Evolutionary conservation across 2,329 filamentous ascomycete genomes (phyloP).

Genomic region (Alternaria dauci): DNA sequence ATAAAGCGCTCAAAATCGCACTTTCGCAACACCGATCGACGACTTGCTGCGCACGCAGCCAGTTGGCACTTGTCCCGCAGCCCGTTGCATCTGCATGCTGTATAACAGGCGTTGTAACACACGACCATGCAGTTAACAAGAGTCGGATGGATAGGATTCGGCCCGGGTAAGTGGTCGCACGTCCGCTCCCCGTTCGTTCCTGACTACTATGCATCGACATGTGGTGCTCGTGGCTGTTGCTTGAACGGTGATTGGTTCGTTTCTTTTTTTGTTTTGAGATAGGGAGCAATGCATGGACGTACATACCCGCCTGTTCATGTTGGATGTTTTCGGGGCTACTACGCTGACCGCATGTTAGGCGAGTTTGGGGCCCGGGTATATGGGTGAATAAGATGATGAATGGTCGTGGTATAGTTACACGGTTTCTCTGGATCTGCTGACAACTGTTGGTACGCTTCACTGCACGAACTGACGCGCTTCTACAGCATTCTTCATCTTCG

Average conservation of each 20-base stretch:
- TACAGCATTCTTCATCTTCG: no score
- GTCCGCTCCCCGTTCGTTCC: background rate
- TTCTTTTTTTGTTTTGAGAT: no score
- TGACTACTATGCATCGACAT: constrained; percentile 4
- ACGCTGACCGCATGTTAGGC: constrained; percentile 4
- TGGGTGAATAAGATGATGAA: background rate
- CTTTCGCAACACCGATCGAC: background rate
- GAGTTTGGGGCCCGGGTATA: background rate
- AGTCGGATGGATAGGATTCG: background rate
- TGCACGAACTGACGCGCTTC: no score
- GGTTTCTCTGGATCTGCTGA: no score
- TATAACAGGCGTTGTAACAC: background rate
- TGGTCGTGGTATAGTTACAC: no score
- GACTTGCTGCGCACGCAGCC: background rate
- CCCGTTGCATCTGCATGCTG: background rate
- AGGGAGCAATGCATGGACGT: constrained; percentile 5
- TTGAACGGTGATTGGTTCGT: background rate
- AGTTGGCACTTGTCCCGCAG: constrained; percentile 11
- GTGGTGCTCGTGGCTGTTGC: constrained; percentile 10
- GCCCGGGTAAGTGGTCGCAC: constrained; percentile 3
- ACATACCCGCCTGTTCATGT: constrained; percentile 12
- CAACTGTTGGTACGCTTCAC: no score
- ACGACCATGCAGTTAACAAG: background rate
- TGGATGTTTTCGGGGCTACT: background rate
- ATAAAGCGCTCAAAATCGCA: constrained; percentile 8